These are phyloP conservation scores for Garcia nutans DNA, from an alignment of 345 rosid genomes.

Conservation along the genomic window DNA sequence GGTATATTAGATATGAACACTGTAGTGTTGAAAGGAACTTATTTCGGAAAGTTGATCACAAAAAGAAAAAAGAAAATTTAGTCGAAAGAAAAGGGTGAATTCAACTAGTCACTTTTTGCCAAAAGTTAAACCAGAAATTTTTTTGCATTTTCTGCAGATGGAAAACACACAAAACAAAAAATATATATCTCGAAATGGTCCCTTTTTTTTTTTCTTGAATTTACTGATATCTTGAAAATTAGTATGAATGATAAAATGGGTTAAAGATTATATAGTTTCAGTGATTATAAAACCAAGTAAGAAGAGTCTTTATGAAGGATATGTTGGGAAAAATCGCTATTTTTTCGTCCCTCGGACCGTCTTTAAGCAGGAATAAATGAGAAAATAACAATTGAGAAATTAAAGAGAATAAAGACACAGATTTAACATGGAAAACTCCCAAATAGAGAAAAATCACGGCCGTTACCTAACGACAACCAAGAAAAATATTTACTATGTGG, in stretches of 20 bases:
- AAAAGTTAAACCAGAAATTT: slow-evolving; percentile 1
- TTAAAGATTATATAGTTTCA: too few relatives aligned
- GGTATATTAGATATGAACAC: not conserved
- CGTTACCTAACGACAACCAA: too few relatives aligned
- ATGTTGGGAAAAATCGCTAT: too few relatives aligned
- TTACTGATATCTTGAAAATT: not conserved
- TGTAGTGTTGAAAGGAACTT: slow-evolving; percentile 4
- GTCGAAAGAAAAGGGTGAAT: slow-evolving; percentile 1
- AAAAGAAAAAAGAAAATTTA: not conserved
- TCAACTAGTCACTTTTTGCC: slow-evolving; percentile 11
- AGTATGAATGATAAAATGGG: not conserved
- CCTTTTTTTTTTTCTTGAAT: not conserved
- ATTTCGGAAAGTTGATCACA: slow-evolving; percentile 1
- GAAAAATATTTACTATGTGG: too few relatives aligned
- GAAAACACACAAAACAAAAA: not conserved
- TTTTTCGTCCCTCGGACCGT: too few relatives aligned
- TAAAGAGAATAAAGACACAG: too few relatives aligned
- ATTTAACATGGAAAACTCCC: too few relatives aligned
- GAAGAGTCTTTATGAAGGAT: not conserved
- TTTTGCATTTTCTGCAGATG: not conserved
- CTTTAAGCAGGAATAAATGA: too few relatives aligned
- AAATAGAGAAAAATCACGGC: too few relatives aligned
- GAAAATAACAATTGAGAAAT: too few relatives aligned
- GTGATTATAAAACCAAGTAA: not conserved
- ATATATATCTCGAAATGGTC: not conserved